Conservation (phyloP, 495 filamentous ascomycete genomes). For the Talaromyces stipitatus region DNA sequence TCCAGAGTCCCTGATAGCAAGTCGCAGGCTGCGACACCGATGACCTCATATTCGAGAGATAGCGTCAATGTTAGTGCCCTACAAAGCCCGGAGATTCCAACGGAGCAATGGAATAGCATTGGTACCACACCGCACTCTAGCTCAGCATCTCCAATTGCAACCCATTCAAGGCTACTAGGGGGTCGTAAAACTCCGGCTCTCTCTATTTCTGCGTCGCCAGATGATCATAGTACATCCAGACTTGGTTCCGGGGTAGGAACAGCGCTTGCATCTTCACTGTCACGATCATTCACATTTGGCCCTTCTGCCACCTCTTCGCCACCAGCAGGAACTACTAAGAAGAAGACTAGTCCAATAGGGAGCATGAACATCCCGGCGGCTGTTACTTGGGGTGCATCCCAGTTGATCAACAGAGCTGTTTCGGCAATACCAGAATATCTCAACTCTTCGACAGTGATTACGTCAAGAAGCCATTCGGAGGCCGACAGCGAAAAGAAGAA, state of each 20-base stretch:
- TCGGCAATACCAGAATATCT: conserved; percentile 25
- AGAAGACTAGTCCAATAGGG: conserved; percentile 59
- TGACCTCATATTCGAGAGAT: conserved; percentile 52
- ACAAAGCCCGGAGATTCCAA: conserved; percentile 42
- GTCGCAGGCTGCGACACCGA: conserved; percentile 24
- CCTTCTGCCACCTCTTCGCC: conserved; percentile 66
- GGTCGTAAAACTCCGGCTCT: conserved; percentile 45
- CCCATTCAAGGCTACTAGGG: conserved; percentile 22
- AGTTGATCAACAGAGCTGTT: conserved; percentile 41
- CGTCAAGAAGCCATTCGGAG: conserved; percentile 34
- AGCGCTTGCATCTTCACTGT: conserved; percentile 61
- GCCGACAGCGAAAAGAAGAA: conserved; percentile 34
- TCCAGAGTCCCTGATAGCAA: conserved; percentile 19
- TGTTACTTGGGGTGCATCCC: conserved; percentile 56
- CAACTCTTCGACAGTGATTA: conserved; percentile 13
- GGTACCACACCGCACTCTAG: conserved; percentile 50
- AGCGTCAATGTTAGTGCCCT: conserved; percentile 47
- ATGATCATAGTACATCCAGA: conserved; percentile 40
- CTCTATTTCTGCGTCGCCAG: conserved; percentile 62
- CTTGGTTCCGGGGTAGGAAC: conserved; percentile 43
- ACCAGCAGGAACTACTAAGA: conserved; percentile 42
- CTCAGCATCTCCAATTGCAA: conserved; percentile 55
- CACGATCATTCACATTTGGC: conserved; percentile 61
- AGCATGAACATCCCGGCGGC: conserved; percentile 54
- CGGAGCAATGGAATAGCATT: conserved; percentile 6